Evolutionary conservation across 129 eudicot genomes (phyloP), one percentile per base, ranked within the genome.

Genomic region (Cynara cardunculus): DNA sequence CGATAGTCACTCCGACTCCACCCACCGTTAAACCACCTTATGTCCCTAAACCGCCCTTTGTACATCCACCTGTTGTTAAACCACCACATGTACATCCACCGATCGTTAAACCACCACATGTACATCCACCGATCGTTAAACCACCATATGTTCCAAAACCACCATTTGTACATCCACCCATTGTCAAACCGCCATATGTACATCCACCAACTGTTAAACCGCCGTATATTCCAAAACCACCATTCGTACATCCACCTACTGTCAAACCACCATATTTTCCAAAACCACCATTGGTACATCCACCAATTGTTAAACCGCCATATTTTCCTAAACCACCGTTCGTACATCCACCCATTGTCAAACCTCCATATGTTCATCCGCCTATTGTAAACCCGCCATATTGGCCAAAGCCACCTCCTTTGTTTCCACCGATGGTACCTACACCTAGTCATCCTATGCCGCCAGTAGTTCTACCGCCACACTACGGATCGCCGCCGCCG

Each of bases 341-440:
- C 13, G 61, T 35, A 39, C 77, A 24, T 73, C 78, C 78, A 9
- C 78, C 78, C 2, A 46, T 64, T 25, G 65, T 37, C 8, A 26
- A 69, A 1, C 82, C 82, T 4, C 82, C 82, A 10, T 27, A 41
- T n/a, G 69, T 68, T 3, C 75, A 78, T 19, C 75, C 82, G 44
- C 79, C 78, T 0, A 25, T 74, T 7, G 34, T 61, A n/a, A 25
- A 76, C 14, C 80, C 80, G 12, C 72, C 81, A 16, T 8, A 61
- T 25, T 80, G 84, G 84, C 84, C 84, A 28, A 31, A 67, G 25
- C 80, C 85, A 28, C 84, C 79, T 25, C 32, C 49, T 71, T 34
- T 80, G 78, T 72, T 80, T 72, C 84, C 79, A 73, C 84, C 80
- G 0, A 12, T 72, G 37, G 72, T 56, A 25, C 62, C 62, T 16